Conservation (phyloP, 1,284 basidiomycete genomes). For the Tylopilus sp. region DNA sequence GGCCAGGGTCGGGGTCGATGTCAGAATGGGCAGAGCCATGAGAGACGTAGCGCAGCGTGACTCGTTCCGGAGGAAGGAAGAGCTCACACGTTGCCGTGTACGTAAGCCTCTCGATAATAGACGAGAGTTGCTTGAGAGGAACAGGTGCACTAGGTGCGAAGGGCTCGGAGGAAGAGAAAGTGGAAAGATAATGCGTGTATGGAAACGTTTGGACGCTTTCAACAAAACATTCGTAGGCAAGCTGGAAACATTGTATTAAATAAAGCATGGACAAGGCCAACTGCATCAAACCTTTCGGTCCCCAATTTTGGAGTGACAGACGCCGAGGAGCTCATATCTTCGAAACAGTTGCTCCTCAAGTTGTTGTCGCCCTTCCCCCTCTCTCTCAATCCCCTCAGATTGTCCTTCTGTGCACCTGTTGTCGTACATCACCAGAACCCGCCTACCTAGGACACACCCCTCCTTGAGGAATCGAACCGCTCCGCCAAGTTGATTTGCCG, state of each 20-base stretch:
- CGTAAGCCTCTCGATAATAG: slow-evolving; percentile 61
- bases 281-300: slow-evolving; percentile 56
- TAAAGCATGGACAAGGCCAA: background rate
- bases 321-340: slow-evolving; percentile 76
- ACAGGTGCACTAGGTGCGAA: slow-evolving; percentile 33
- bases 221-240: slow-evolving; percentile 56
- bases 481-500: slow-evolving; percentile 53
- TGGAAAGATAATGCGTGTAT: slow-evolving; percentile 33
- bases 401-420: background rate
- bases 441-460: slow-evolving; percentile 51
- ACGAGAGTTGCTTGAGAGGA: slow-evolving; percentile 49
- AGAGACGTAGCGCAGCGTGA: slow-evolving; percentile 27
- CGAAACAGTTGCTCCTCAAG: slow-evolving; percentile 62
- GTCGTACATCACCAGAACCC: slow-evolving; percentile 38
- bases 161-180: slow-evolving; percentile 32
- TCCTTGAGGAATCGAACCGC: slow-evolving; percentile 63
- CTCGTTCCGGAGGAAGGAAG: slow-evolving; percentile 42
- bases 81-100: slow-evolving; percentile 65
- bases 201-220: slow-evolving; percentile 54
- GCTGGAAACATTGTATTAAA: slow-evolving; percentile 36
- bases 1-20: background rate
- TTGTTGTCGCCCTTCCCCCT: slow-evolving; percentile 52
- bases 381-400: slow-evolving; percentile 29
- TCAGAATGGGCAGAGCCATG: background rate
- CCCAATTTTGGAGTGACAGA: slow-evolving; percentile 69